phyloP scores from a whole-genome alignment of 345 rosid genomes.

The Eucalyptus erythrocorys region DNA sequence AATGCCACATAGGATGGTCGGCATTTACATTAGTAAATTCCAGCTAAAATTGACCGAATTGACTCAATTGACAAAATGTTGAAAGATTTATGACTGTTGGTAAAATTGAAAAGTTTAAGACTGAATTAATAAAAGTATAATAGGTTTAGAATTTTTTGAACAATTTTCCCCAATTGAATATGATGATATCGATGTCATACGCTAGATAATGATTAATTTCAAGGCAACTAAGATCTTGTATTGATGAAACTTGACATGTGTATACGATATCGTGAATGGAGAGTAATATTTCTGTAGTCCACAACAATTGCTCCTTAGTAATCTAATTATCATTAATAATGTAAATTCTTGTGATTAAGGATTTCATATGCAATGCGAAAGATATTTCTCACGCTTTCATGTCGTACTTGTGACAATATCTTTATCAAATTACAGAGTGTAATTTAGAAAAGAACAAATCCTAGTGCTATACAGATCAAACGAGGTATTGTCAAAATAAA shows the following conservation, averaged over 20 bases:
- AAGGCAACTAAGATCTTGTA: not conserved
- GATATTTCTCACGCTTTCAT: not conserved
- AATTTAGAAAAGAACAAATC: not conserved
- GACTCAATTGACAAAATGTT: no score
- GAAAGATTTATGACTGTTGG: no score
- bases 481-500: not conserved
- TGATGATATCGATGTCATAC: not conserved
- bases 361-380: not conserved
- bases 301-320: not conserved
- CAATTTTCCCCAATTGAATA: not conserved
- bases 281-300: not conserved
- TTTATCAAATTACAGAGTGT: not conserved
- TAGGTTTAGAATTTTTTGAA: no score
- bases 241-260: not conserved
- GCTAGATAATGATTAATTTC: not conserved
- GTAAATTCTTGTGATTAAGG: not conserved
- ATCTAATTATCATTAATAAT: not conserved
- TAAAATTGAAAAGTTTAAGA: no score
- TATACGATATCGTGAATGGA: not conserved
- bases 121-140: no score
- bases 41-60: rapidly evolving
- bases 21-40: no score
- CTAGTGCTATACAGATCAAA: not conserved
- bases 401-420: not conserved
- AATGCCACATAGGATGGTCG: no score